Percentiles rank a stretch among this genome's conserved stretches.
These are phyloP conservation scores for Linum lewisii DNA, from an alignment of 345 rosid species.

Conservation along the genomic window DNA sequence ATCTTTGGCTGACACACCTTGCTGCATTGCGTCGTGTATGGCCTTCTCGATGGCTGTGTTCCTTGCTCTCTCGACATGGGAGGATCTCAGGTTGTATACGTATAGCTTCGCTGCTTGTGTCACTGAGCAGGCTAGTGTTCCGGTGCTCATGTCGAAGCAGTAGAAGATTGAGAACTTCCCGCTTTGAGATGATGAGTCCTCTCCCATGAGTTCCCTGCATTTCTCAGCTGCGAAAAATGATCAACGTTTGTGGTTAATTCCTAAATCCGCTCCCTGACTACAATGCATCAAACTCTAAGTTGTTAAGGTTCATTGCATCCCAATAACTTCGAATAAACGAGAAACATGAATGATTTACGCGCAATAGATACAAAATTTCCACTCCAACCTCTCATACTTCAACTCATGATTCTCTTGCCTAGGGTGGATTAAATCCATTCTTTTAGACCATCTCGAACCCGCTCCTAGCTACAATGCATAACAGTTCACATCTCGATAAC, in stretches of 20 bases:
- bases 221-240: constrained; percentile 54
- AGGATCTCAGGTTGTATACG: constrained; percentile 64
- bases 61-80: constrained; percentile 69
- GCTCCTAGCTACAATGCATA: no score
- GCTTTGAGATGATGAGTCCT: constrained; percentile 73
- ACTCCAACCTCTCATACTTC: no score
- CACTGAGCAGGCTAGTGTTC: constrained; percentile 65
- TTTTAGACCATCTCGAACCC: no score
- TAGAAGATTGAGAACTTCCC: constrained; percentile 73
- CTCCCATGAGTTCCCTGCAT: constrained; percentile 75
- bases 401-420: no score
- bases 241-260: no score
- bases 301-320: no score
- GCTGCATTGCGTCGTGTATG: constrained; percentile 49
- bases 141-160: constrained; percentile 90
- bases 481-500: no score
- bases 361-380: no score
- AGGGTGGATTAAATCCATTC: no score
- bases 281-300: not conserved
- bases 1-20: constrained; percentile 46
- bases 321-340: no score
- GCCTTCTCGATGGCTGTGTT: constrained; percentile 57
- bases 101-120: constrained; percentile 90
- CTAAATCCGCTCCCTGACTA: no score
- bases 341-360: no score